These are phyloP conservation scores for Alternaria arbusti DNA, from an alignment of 2,329 filamentous ascomycete genomes.

Conservation along the genomic window DNA sequence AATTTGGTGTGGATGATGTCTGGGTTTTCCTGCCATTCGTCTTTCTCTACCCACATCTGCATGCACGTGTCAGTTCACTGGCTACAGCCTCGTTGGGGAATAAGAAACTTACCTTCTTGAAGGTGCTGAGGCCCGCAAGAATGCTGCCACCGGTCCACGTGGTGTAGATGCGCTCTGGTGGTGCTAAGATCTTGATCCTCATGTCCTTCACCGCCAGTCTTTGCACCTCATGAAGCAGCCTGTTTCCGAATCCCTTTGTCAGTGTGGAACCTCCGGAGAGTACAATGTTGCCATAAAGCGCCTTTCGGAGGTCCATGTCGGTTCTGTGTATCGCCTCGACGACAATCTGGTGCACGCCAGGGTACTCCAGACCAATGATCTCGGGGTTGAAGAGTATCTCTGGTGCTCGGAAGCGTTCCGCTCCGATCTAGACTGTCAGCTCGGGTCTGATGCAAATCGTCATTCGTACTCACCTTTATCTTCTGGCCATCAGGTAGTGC, in stretches of 20 bases:
- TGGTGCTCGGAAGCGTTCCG: constrained; percentile 92
- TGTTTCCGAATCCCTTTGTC: constrained; percentile 95
- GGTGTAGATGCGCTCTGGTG: constrained; percentile 96
- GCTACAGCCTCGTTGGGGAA: background rate
- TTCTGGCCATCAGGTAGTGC: constrained; percentile 90
- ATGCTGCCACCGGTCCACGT: constrained; percentile 99
- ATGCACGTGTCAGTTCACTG: constrained; percentile 36
- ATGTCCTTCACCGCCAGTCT: constrained; percentile 96
- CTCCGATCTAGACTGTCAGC: constrained; percentile 70
- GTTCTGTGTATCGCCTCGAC: constrained; percentile 95
- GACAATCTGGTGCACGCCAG: constrained; percentile 96
- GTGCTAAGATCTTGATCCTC: constrained; percentile 99
- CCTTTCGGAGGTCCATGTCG: constrained; percentile 93
- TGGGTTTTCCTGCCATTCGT: constrained; percentile 99
- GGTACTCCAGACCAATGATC: constrained; percentile 95
- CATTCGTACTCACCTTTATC: constrained; percentile 70
- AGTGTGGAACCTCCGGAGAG: constrained; percentile 94
- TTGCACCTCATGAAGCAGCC: constrained; percentile 90
- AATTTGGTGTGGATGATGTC: constrained; percentile 99
- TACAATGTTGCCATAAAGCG: constrained; percentile 95
- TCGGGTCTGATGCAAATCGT: constrained; percentile 5
- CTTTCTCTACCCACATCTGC: constrained; percentile 99
- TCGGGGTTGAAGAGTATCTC: constrained; percentile 98
- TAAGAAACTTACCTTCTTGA: constrained; percentile 79
- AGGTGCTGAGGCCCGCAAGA: constrained; percentile 93